Base-by-base conservation (phyloP, 2,329 filamentous ascomycete genomes). In the Berkeleyomyces rouxiae region DNA sequence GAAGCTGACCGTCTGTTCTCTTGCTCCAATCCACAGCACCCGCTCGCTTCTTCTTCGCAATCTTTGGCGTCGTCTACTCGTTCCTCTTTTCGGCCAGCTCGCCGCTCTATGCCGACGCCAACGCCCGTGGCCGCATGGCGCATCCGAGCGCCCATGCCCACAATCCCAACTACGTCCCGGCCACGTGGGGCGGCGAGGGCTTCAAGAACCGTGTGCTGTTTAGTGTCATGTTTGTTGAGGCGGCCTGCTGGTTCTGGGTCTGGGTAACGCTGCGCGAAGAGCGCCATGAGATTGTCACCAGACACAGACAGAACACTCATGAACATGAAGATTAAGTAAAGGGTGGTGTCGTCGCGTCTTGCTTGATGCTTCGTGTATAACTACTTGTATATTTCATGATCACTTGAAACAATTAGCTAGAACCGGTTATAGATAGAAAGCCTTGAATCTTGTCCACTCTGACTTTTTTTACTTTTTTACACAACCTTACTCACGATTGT, bases 201-300 rank as follows among this genome's bases (percentile, higher is more conserved):
- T 73, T 96, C 68, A 90, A 91, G 76, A 95, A 95, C 71, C 82
- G 89, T 59, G 76, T 95, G 47, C 82, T 95, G 47, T 95, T 96
- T 71, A 84, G 87, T 0, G 93, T 90, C 73, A 84, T 83, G 7
- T 93, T 96, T 69, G 70, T 95, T 70, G 91, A 96, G 76, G 82
- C 89, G 71, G 78, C 89, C 67, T 80, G 81, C 65, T 96, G 90
- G 89, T 90, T 95, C 73, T 96, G 90, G 90, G 83, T 82, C 33
- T 89, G 84, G 78, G 78, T 85, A 39, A 86, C 82, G 3, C 72
- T 90, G 68, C 77, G 82, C 61, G 86, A 90, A 69, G 86, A 90
- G 75, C 70, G 74, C n/a, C 66, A 68, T 3, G 73, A 71, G 23
- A 69, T 81, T 2, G 64, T 76, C 7, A 68, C 69, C 6, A 74